Percentiles rank a stretch among this genome's conserved stretches.
These are phyloP conservation scores for Lachancea sp. DNA, from an alignment of 805 yeast genomes.

Conservation along the genomic window DNA sequence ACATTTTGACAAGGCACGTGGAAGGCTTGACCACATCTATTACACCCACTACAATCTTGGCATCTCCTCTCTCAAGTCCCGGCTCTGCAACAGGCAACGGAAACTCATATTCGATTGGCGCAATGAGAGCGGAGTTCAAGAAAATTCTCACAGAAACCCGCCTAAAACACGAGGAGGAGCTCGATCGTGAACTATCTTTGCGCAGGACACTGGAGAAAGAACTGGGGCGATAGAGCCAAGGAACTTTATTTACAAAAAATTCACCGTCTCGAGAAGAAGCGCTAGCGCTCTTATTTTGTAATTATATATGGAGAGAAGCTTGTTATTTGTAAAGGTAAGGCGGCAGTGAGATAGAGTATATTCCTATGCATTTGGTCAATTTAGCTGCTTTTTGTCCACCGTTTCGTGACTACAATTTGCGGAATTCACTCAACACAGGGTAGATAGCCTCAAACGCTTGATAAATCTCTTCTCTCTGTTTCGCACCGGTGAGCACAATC, in stretches of 20 bases:
- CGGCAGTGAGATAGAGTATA: neutral
- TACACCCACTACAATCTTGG: constrained; percentile 21
- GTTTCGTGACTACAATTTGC: constrained; percentile 66
- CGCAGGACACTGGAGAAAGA: constrained; percentile 41
- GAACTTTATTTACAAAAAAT: too few species aligned
- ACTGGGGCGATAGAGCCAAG: constrained; percentile 21
- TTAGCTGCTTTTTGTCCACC: neutral
- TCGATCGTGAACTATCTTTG: constrained; percentile 49
- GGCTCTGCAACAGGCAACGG: constrained; percentile 19
- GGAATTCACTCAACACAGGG: constrained; percentile 96
- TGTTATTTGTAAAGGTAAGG: neutral
- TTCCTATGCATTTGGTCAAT: neutral
- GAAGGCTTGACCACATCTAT: constrained; percentile 13
- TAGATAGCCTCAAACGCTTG: constrained; percentile 97
- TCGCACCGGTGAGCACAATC: constrained; percentile 97
- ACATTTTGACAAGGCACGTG: constrained; percentile 35
- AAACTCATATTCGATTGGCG: constrained; percentile 40
- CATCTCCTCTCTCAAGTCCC: constrained; percentile 12
- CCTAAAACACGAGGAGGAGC: constrained; percentile 51
- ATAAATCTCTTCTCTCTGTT: constrained; percentile 96
- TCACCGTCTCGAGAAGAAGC: neutral
- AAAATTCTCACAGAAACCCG: constrained; percentile 57
- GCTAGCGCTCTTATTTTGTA: constrained; percentile 1
- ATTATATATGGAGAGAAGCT: neutral
- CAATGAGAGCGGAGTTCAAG: constrained; percentile 62